Evolutionary conservation across 2,329 filamentous ascomycete genomes (phyloP).

Genomic region (Neofusicoccum sp.): DNA sequence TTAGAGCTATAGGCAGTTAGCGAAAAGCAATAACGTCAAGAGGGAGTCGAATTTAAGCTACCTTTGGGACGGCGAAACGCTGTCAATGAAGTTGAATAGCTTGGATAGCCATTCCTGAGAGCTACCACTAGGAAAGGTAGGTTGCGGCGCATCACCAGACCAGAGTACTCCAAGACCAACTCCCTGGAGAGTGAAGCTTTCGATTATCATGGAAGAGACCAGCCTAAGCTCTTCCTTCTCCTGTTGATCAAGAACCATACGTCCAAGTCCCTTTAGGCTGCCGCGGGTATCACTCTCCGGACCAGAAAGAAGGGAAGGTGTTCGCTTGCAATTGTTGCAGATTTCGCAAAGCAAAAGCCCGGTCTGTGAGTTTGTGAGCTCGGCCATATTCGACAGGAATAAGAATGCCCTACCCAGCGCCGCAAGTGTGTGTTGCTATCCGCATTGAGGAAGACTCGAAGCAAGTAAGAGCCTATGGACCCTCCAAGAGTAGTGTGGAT

Average conservation of each 20-base stretch:
- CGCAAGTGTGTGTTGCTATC: not conserved
- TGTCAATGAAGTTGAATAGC: constrained; percentile 35
- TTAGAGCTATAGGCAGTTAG: not conserved
- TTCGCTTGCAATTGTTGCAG: not conserved
- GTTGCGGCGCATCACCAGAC: constrained; percentile 27
- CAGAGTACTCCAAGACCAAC: constrained; percentile 33
- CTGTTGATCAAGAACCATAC: constrained; percentile 27
- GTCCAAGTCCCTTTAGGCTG: constrained; percentile 26
- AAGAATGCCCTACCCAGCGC: not conserved
- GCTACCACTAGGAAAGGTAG: constrained; percentile 30
- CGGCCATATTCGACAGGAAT: too few relatives aligned
- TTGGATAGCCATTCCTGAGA: constrained; percentile 30
- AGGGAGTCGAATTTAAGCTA: constrained; percentile 9
- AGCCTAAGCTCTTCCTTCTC: constrained; percentile 36
- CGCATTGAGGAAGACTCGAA: not conserved
- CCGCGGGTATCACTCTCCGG: too few relatives aligned
- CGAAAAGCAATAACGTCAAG: too few relatives aligned
- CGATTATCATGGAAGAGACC: constrained; percentile 35
- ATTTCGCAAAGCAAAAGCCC: constrained; percentile 5
- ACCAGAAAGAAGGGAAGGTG: not conserved
- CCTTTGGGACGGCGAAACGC: constrained; percentile 17
- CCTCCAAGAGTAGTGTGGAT: not conserved
- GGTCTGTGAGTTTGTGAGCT: not conserved
- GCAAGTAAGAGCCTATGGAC: not conserved
- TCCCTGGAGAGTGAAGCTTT: constrained; percentile 28